Evolutionary conservation across 257 asterid species (phyloP), one percentile per base, ranked within the genome.

Genomic region (Leptodermis oblonga): DNA sequence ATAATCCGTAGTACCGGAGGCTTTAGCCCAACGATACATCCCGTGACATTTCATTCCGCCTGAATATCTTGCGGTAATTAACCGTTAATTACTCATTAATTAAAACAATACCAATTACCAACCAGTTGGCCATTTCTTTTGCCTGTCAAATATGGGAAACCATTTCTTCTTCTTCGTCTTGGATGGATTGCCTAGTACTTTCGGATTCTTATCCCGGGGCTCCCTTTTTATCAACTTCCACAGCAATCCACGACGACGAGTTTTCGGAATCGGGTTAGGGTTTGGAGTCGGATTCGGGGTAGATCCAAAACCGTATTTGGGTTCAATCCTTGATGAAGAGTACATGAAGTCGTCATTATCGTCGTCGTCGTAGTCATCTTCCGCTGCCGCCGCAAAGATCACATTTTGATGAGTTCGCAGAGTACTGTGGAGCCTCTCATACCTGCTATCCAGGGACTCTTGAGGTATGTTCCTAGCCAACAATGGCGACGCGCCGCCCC

Each of bases 401-500:
- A 80, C 86, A 7, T 30, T 30, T 45, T 81, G 88, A 12, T 58
- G 69, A n/a, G 81, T 81, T 33, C 90, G 62, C 3, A 64, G 25
- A 1, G 79, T 54, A 18, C 56, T n/a, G 34, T 86, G 76, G 62
- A 90, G 84, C 71, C 74, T 67, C 6, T 60, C 36, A 63, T 90
- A 90, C 73, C 87, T 82, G 25, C 81, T 88, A 3, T 83, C 88
- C 2, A 90, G 90, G 20, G 88, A 79, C 71, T 84, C 94, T 52
- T 77, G 69, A 1, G 96, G 92, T 59, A 90, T 36, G 75, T 82
- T 69, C 25, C 95, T 73, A 1, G 95, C 97, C 67, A 90, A 62
- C 80, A 90, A 41, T 0, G 95, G 97, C 18, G 97, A 90, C 0
- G 92, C 81, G 4, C 97, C 97, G 23, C 97, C 97, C 97, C 97